Conservation (phyloP, 768 basidiomycete species). For the Crassisporium funariophilum region DNA sequence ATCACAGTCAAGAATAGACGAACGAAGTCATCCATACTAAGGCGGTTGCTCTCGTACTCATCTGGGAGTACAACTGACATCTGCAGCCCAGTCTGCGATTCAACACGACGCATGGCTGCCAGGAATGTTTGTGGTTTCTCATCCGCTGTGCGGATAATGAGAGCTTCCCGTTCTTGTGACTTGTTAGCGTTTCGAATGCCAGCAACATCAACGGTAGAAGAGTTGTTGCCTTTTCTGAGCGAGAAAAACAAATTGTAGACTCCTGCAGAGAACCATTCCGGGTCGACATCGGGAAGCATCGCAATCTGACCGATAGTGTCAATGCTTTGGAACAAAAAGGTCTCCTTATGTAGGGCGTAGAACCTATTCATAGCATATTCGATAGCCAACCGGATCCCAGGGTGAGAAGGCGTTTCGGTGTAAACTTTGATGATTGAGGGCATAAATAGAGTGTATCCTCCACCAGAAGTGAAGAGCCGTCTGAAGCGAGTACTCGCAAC, state of each 20-base stretch:
- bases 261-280: conserved; percentile 53
- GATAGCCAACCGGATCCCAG: conserved; percentile 64
- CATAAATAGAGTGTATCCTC: conserved; percentile 77
- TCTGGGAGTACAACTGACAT: conserved; percentile 53
- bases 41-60: conserved; percentile 57
- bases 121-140: conserved; percentile 74
- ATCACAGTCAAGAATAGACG: conserved; percentile 79
- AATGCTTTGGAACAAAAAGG: conserved; percentile 74
- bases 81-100: conserved; percentile 41
- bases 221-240: conserved; percentile 44
- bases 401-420: conserved; percentile 56
- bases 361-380: conserved; percentile 75
- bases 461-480: conserved; percentile 72
- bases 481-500: conserved; percentile 76
- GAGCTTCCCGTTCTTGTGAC: conserved; percentile 67
- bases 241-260: conserved; percentile 63
- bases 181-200: conserved; percentile 69
- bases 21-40: conserved; percentile 67
- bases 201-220: conserved; percentile 54
- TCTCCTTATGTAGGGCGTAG: conserved; percentile 70
- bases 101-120: conserved; percentile 49
- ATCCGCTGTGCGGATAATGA: conserved; percentile 69
- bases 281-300: conserved; percentile 49
- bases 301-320: conserved; percentile 61
- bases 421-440: conserved; percentile 72